These are phyloP conservation scores for Priceomyces castillae DNA, from an alignment of 805 yeast species.

Conservation along the genomic window DNA sequence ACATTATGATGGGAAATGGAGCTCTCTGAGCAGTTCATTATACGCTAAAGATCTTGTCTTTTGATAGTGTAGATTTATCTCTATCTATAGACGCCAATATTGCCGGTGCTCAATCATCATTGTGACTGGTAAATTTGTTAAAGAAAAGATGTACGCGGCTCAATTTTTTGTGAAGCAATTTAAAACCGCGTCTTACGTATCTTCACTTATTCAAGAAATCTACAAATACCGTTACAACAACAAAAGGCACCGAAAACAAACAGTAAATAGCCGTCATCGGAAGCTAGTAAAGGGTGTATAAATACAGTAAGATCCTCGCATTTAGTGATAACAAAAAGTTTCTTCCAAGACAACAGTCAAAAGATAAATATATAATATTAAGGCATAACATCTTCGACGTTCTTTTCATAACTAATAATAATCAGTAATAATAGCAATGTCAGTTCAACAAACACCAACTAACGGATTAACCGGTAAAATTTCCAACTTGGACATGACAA, in stretches of 20 bases:
- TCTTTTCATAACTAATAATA: not conserved
- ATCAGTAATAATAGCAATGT: conserved; percentile 29
- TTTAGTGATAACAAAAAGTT: not conserved
- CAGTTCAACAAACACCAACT: conserved; percentile 61
- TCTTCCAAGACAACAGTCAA: not conserved
- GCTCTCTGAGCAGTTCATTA: too few relatives aligned
- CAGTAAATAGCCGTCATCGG: conserved; percentile 5
- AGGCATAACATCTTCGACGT: not conserved
- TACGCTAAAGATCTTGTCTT: too few relatives aligned
- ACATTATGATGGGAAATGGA: too few relatives aligned
- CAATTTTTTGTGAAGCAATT: conserved; percentile 2
- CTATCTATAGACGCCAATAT: not conserved
- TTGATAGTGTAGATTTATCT: too few relatives aligned
- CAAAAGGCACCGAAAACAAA: conserved; percentile 3
- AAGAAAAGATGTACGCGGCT: not conserved
- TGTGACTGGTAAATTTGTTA: not conserved
- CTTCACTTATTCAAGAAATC: conserved; percentile 1
- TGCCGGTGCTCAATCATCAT: too few relatives aligned
- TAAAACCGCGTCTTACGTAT: conserved; percentile 3
- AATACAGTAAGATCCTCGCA: not conserved
- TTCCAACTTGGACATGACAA: conserved; percentile 37
- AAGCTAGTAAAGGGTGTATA: not conserved
- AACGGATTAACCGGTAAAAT: conserved; percentile 46
- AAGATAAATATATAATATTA: not conserved
- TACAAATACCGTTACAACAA: not conserved